These are phyloP conservation scores for Phytophthora litchii DNA, from an alignment of 352 stramenopile genomes.

Conservation along the genomic window DNA sequence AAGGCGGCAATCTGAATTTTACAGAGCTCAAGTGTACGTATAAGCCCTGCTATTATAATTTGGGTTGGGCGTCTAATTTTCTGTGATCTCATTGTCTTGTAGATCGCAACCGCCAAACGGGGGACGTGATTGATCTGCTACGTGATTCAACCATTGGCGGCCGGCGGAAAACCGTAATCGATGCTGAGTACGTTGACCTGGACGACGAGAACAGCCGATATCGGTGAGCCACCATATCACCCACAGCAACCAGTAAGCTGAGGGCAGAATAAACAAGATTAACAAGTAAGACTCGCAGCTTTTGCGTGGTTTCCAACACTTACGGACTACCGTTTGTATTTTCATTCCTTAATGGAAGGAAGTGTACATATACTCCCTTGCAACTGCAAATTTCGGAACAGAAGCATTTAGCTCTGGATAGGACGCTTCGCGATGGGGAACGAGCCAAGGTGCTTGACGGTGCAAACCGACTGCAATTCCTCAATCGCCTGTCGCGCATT, in stretches of 20 bases:
- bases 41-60: background rate
- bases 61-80: constrained; percentile 6
- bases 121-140: constrained; percentile 72
- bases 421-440: constrained; percentile 70
- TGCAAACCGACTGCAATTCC: constrained; percentile 61
- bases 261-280: constrained; percentile 5
- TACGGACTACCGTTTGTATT: constrained; percentile 9
- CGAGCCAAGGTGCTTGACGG: constrained; percentile 80
- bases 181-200: constrained; percentile 77
- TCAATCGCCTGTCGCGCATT: constrained; percentile 64
- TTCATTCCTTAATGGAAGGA: constrained; percentile 15
- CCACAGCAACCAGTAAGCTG: background rate
- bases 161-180: constrained; percentile 61
- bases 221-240: constrained; percentile 16
- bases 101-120: constrained; percentile 65
- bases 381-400: background rate
- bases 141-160: constrained; percentile 42
- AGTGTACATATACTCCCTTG: constrained; percentile 22
- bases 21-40: constrained; percentile 72
- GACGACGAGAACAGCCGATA: constrained; percentile 34
- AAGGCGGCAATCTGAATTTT: constrained; percentile 46
- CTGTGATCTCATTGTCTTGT: constrained; percentile 4
- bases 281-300: constrained; percentile 5
- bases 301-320: constrained; percentile 2
- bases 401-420: constrained; percentile 41